Conservation (phyloP, 2,329 filamentous ascomycete species). For the Epichloe amarillans region DNA sequence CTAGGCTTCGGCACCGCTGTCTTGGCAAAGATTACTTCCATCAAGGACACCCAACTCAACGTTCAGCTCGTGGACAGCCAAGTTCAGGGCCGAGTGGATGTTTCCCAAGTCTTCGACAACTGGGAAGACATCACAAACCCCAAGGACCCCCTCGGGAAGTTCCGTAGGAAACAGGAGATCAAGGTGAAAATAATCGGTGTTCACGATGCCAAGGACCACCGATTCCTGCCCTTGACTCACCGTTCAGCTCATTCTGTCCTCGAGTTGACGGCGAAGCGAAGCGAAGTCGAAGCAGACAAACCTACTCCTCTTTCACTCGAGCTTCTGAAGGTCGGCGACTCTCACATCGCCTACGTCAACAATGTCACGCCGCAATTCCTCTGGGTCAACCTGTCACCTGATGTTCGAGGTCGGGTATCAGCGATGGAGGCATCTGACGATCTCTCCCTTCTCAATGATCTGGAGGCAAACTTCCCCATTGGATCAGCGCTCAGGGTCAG, state of each 20-base stretch:
- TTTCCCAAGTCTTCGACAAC: slow-evolving; percentile 77
- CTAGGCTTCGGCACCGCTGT: slow-evolving; percentile 58
- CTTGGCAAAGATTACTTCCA: slow-evolving; percentile 65
- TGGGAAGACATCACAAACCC: slow-evolving; percentile 79
- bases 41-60: slow-evolving; percentile 88
- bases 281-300: slow-evolving; percentile 37
- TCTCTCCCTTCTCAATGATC: slow-evolving; percentile 60
- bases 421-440: slow-evolving; percentile 81
- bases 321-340: slow-evolving; percentile 57
- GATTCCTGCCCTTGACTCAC: slow-evolving; percentile 84
- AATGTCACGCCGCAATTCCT: slow-evolving; percentile 68
- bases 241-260: slow-evolving; percentile 69
- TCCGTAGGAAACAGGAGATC: slow-evolving; percentile 57
- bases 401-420: slow-evolving; percentile 70
- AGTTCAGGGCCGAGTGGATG: slow-evolving; percentile 81
- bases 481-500: slow-evolving; percentile 78
- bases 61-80: slow-evolving; percentile 62
- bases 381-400: slow-evolving; percentile 85
- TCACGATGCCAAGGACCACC: slow-evolving; percentile 80
- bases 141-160: slow-evolving; percentile 63
- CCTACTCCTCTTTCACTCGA: slow-evolving; percentile 51
- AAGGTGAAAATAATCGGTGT: slow-evolving; percentile 70
- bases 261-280: slow-evolving; percentile 73
- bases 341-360: slow-evolving; percentile 77
- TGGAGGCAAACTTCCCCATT: slow-evolving; percentile 66